Percentiles rank a stretch among this genome's conserved stretches.
Conservation (phyloP, 441 rosid genomes). For the Euphorbia schlechtendalii region DNA sequence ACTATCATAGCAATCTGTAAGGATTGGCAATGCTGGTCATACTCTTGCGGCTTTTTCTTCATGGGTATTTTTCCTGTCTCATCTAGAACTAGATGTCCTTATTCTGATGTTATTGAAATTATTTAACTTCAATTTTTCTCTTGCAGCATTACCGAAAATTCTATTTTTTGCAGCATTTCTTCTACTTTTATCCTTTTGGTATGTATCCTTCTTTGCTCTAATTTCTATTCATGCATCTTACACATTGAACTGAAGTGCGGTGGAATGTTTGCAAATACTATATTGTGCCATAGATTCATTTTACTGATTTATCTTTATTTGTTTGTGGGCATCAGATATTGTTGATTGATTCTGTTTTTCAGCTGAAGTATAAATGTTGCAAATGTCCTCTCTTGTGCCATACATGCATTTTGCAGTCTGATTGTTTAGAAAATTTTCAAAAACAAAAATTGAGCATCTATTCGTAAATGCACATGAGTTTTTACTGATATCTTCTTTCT, state of each 20-base stretch:
- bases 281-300: neutral
- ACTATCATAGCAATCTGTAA: conserved; percentile 54
- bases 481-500: neutral
- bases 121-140: conserved; percentile 7
- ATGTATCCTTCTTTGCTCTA: conserved; percentile 11
- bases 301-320: too few relatives aligned
- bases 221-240: neutral
- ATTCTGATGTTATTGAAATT: neutral
- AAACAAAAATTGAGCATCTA: neutral
- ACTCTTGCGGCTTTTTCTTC: conserved; percentile 61
- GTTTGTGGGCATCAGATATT: too few relatives aligned
- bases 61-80: conserved; percentile 44
- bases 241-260: neutral
- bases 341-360: too few relatives aligned
- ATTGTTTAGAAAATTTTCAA: conserved; percentile 3
- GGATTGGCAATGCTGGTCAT: conserved; percentile 69
- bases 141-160: conserved; percentile 31
- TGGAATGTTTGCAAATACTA: neutral
- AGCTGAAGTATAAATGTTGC: too few relatives aligned
- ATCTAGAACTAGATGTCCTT: neutral
- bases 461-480: neutral
- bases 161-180: conserved; percentile 51
- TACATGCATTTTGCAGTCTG: neutral
- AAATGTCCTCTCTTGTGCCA: too few relatives aligned
- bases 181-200: conserved; percentile 72